A percentile compares a stretch with the other conserved stretches of the same genome.
Evolutionary conservation across 176 grass and related monocot genomes (phyloP).

Genomic region (Lolium multiflorum): DNA sequence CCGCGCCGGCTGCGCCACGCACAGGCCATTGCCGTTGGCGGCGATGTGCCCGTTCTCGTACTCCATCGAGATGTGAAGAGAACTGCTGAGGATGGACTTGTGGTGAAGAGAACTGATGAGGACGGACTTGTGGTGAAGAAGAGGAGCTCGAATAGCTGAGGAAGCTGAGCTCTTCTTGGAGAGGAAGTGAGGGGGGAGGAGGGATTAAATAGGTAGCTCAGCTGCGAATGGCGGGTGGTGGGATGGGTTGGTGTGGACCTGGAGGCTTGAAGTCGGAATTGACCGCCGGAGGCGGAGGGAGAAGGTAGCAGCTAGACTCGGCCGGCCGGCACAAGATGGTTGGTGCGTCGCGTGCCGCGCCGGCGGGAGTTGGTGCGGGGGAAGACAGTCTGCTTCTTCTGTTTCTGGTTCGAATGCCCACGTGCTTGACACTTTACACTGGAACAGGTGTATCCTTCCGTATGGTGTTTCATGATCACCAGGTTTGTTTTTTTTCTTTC

Average conservation of each 20-base stretch:
- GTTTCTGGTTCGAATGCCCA: neutral
- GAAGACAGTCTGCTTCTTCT: neutral
- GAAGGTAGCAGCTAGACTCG: neutral
- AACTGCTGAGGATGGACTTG: neutral
- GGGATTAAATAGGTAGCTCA: slow-evolving; percentile 72
- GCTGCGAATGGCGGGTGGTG: neutral
- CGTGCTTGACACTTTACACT: neutral
- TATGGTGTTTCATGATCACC: too few relatives aligned
- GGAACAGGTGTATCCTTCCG: neutral
- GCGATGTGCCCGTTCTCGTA: slow-evolving; percentile 34
- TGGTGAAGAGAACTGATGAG: neutral
- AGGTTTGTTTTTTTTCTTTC: too few relatives aligned
- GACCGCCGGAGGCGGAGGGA: neutral
- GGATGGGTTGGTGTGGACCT: slow-evolving; percentile 28
- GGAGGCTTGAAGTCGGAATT: neutral
- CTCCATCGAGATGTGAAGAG: slow-evolving; percentile 31
- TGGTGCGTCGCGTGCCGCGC: slow-evolving; percentile 16
- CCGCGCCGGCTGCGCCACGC: slow-evolving; percentile 23
- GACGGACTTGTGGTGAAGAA: slow-evolving; percentile 7
- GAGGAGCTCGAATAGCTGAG: neutral
- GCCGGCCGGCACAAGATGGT: neutral
- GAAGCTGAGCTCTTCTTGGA: slow-evolving; percentile 43
- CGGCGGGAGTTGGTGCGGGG: neutral
- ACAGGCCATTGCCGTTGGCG: slow-evolving; percentile 44
- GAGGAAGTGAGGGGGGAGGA: slow-evolving; percentile 5